Base-by-base conservation (phyloP, 1,284 basidiomycete species). In the Microbotryum intermedium region DNA sequence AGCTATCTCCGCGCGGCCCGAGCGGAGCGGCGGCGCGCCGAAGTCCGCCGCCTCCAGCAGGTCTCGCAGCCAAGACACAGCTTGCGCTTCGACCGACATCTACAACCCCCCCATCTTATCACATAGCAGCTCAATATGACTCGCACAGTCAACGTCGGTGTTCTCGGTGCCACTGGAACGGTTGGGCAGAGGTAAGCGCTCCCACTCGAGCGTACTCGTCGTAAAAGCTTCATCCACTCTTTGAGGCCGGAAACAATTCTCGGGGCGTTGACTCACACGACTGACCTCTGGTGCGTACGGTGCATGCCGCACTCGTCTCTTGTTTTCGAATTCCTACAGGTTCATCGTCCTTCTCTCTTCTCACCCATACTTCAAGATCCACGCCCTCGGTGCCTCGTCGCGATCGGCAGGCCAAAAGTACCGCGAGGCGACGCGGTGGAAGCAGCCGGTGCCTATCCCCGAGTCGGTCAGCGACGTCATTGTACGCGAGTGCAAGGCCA, bases 101-200 rank as follows among this genome's bases (percentile, higher is more conserved):
- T 16, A 39, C 34, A 39, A 39, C 13, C 34, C 34, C 11, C 6
- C 13, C 10, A 39, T 16, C 13, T 39, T 39, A 39, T 39, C 34
- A 16, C 34, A 39, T 16, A 16, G 34, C 34, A 39, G 34, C 34
- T 39, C 34, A 39, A 39, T 16, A 39, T 39, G 34, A 39, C 34
- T 39, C 34, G 34, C 34, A 39, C 13, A 46, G 76, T 91, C 77
- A 87, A 88, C 68, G 92, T 98, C 67, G 94, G 90, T 67, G 80
- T 99, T 61, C 82, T 98, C 21, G 94, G 94, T 52, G 95, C 95
- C 6, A 99, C 95, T 0, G 95, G 76, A 52, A 94, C 90, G 53
- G 92, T 97, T 59, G 92, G 92, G 25, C 92, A 97, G 76, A 83
- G 90, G 58, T 59, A 11, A 49, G 58, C 23, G 2, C 46, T 20